Evolutionary conservation across 257 asterid species (phyloP), one percentile per base, ranked within the genome.

Genomic region (Apocynum venetum): DNA sequence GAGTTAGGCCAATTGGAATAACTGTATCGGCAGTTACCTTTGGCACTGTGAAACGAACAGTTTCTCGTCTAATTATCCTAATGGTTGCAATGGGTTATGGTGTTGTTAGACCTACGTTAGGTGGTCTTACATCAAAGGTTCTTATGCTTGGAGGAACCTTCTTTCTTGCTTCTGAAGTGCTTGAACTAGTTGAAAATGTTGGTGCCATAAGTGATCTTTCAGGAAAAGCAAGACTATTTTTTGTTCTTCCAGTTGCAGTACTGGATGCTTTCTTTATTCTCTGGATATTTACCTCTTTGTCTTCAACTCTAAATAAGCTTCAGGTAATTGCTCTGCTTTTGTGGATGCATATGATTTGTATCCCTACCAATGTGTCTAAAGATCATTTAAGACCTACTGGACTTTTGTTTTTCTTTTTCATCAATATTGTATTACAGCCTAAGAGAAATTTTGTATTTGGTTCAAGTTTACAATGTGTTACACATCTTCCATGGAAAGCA

Each of bases 51-150:
- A 96, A 92, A 78, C 96, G 95, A 75, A 89, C 98, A 8, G 86
- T 96, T 63, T 91, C 98, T 35, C 90, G 97, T 52, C 77, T 92
- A 78, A 82, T 96, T 78, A 85, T 96, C 81, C 89, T 96, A 80
- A 89, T 87, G 72, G 99, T 96, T 71, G 86, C 99, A 67, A 96
- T 96, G 99, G 99, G 99, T 71, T 93, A 87, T 68, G 98, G 99
- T 85, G 99, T 96, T 72, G 97, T 96, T 74, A 87, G 97, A 77
- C 98, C 98, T 47, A 93, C 98, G 71, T 82, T 96, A 77, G 97
- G 99, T 80, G 98, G 99, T 80, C 93, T 96, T 65, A 90, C 96
- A n/a, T 91, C 93, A 51, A 93, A 91, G 86, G 98, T 96, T 80
- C 84, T 93, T 79, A 79, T 89, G 85, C 97, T 96, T 77, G 97